Base-by-base conservation (phyloP, 1,284 basidiomycete species). In the Ustilago xerochloae region DNA sequence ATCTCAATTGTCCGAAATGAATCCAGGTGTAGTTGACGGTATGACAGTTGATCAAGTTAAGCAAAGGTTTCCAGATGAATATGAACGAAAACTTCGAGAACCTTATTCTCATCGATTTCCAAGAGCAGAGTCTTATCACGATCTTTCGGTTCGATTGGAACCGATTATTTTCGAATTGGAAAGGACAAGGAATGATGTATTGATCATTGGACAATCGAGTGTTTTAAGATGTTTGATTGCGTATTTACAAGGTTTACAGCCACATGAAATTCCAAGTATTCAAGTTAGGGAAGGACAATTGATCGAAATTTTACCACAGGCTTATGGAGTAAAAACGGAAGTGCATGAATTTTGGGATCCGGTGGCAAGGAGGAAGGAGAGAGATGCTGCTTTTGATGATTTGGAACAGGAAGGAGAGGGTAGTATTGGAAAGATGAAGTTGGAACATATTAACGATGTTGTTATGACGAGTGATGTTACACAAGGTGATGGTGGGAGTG, bases 1-100 rank as follows among this genome's bases (percentile, higher is more conserved):
- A 78, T 90, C 92, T 0, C 95, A 96, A 85, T 96, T 99, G 92
- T 88, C 90, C 61, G 95, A 99, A 87, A 96, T 99, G 83, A 99
- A 99, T 81, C 96, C 96, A 43, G 88, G 83, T 46, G 86, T 87
- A 39, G 79, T 85, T 91, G 97, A 99, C 84, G 97, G 97, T 0
- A 88, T 99, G 59, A 92, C 91, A 1, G 91, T 92, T 0, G 92
- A 94, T 67, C 91, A 97, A 83, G 94, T 94, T 35, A 90, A 91
- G 85, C 91, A 91, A 81, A 90, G 90, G 76, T 98, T 94, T 85
- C 93, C 96, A 0, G 92, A 92, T 69, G 96, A 99, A 82, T 98
- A 93, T 92, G 91, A 92, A 74, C 89, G 93, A 36, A 96, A 97
- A 86, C 87, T 92, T 46, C 90, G 90, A 71, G 95, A 98, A 83